Evolutionary conservation across 495 filamentous ascomycete genomes (phyloP).

Genomic region (Platismatia glauca): DNA sequence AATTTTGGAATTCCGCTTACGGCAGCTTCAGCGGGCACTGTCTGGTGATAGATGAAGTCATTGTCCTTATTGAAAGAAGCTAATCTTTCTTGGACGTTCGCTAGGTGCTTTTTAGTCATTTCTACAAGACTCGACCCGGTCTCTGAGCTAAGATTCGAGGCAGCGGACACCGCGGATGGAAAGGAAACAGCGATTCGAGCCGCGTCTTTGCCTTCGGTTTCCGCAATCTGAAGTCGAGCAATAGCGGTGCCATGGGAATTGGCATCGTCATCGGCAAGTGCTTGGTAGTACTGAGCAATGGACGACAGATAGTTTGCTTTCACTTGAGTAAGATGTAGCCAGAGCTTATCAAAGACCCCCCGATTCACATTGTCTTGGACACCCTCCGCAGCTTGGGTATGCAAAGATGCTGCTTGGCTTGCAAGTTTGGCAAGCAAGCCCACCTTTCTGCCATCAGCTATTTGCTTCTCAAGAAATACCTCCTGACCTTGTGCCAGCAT

Average conservation of each 20-base stretch:
- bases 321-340: constrained; percentile 75
- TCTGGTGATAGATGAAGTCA: constrained; percentile 96
- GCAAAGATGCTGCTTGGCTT: constrained; percentile 80
- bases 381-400: constrained; percentile 77
- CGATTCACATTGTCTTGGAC: constrained; percentile 87
- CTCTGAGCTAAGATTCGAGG: constrained; percentile 76
- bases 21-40: constrained; percentile 73
- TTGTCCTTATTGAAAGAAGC: constrained; percentile 78
- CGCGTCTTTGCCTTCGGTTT: constrained; percentile 65
- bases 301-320: constrained; percentile 82
- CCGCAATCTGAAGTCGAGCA: constrained; percentile 72
- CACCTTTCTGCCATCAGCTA: constrained; percentile 85
- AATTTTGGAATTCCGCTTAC: constrained; percentile 79
- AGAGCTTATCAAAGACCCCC: constrained; percentile 92
- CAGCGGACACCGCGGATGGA: constrained; percentile 67
- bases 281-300: constrained; percentile 89
- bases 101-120: constrained; percentile 70
- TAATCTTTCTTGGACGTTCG: constrained; percentile 72
- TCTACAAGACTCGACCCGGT: constrained; percentile 64
- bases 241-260: constrained; percentile 83
- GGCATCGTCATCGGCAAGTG: constrained; percentile 79
- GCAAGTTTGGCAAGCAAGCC: constrained; percentile 88
- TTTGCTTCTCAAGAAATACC: constrained; percentile 94
- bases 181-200: constrained; percentile 69
- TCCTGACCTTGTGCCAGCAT: constrained; percentile 95